These are phyloP conservation scores for Calocera viscosa DNA, from an alignment of 768 basidiomycete genomes.

Conservation along the genomic window DNA sequence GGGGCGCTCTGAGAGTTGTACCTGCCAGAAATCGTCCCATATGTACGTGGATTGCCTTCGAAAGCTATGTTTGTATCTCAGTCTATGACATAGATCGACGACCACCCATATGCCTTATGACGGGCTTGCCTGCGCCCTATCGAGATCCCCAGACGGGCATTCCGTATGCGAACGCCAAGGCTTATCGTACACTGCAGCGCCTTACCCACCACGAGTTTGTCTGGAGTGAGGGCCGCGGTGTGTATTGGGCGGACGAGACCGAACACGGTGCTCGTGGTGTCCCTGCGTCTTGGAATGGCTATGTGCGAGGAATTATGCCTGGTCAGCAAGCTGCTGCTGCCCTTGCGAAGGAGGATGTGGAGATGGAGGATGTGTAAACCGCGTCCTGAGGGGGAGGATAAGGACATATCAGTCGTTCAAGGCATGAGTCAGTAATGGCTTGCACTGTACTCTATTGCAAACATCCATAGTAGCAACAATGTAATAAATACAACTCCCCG, in stretches of 20 bases:
- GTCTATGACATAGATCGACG: conserved; percentile 42
- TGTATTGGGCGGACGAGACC: conserved; percentile 23
- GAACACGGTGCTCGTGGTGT: conserved; percentile 21
- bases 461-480: not conserved
- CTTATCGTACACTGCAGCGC: conserved; percentile 50
- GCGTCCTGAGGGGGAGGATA: not conserved
- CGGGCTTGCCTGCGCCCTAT: conserved; percentile 65
- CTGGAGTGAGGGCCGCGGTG: conserved; percentile 36
- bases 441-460: not conserved
- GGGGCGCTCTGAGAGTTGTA: conserved; percentile 23
- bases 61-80: not conserved
- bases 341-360: not conserved
- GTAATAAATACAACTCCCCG: not conserved
- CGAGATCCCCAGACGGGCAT: conserved; percentile 66
- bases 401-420: no score
- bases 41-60: conserved; percentile 14
- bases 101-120: conserved; percentile 57
- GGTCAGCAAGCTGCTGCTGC: not conserved
- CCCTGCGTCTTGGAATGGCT: conserved; percentile 16
- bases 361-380: not conserved
- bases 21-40: conserved; percentile 21
- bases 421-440: no score
- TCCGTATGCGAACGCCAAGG: conserved; percentile 59
- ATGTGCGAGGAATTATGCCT: not conserved
- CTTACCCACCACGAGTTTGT: conserved; percentile 55